These are phyloP conservation scores for Kockovaella imperatae DNA, from an alignment of 768 basidiomycete genomes.

Conservation along the genomic window DNA sequence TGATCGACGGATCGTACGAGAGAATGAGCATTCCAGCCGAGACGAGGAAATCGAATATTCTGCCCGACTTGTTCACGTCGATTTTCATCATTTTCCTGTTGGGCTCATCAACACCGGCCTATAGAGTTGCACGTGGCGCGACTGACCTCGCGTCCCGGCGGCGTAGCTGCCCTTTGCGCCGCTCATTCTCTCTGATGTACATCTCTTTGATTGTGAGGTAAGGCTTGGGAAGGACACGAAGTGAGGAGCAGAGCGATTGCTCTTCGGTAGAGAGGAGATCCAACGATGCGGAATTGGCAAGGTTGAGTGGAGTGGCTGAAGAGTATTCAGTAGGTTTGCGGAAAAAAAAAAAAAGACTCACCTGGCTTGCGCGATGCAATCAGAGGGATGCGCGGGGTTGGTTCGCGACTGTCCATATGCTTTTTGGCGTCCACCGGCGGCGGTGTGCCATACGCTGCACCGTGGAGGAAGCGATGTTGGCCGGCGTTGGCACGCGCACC, in stretches of 20 bases:
- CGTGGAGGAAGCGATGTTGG: conserved; percentile 34
- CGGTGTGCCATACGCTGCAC: conserved; percentile 20
- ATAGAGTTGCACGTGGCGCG: too few species aligned
- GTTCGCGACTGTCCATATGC: conserved; percentile 14
- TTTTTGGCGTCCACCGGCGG: conserved; percentile 24
- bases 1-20: conserved; percentile 23
- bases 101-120: background rate
- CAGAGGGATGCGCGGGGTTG: conserved; percentile 13
- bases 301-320: conserved; percentile 59
- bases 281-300: conserved; percentile 80
- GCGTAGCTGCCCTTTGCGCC: conserved; percentile 77
- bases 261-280: conserved; percentile 84
- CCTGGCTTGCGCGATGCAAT: conserved; percentile 16
- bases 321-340: background rate
- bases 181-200: conserved; percentile 83
- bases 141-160: conserved; percentile 63
- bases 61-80: conserved; percentile 83
- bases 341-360: conserved; percentile 3
- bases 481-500: conserved; percentile 35
- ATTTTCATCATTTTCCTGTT: conserved; percentile 76
- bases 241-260: conserved; percentile 74
- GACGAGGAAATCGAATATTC: conserved; percentile 88
- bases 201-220: conserved; percentile 95
- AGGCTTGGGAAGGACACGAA: conserved; percentile 88
- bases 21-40: conserved; percentile 55